These are phyloP conservation scores for Actinomucor elegans DNA, from an alignment of 371 early-diverging fungal species.

Conservation along the genomic window DNA sequence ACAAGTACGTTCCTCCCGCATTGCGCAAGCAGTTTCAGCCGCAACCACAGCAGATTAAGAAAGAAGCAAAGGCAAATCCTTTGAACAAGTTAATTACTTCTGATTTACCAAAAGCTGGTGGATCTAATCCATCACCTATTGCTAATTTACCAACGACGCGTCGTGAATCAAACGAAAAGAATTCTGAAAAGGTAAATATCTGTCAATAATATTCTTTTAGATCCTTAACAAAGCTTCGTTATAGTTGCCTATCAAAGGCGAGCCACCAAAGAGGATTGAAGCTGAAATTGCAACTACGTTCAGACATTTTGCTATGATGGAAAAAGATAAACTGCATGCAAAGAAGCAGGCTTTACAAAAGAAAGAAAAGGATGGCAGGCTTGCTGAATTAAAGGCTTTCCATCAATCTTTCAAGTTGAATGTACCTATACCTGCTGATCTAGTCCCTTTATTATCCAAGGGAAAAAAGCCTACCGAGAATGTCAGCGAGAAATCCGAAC, in stretches of 20 bases:
- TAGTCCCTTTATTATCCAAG: slow-evolving; percentile 69
- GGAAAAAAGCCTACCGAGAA: slow-evolving; percentile 31
- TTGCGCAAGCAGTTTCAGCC: slow-evolving; percentile 55
- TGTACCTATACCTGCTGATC: slow-evolving; percentile 76
- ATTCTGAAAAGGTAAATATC: slow-evolving; percentile 16
- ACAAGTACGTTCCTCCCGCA: slow-evolving; percentile 83
- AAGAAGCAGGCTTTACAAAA: slow-evolving; percentile 71
- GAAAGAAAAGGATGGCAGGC: slow-evolving; percentile 73
- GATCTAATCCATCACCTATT: slow-evolving; percentile 32
- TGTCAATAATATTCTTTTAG: too few relatives aligned
- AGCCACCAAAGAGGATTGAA: slow-evolving; percentile 33
- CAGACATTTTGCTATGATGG: slow-evolving; percentile 68
- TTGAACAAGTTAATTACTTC: slow-evolving; percentile 36
- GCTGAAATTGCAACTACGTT: slow-evolving; percentile 66
- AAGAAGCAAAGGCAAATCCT: slow-evolving; percentile 17
- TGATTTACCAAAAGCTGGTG: slow-evolving; percentile 29
- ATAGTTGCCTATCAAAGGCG: too few relatives aligned
- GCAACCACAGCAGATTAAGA: slow-evolving; percentile 17
- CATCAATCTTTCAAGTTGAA: slow-evolving; percentile 73
- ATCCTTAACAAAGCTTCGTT: too few relatives aligned
- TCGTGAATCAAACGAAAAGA: slow-evolving; percentile 21
- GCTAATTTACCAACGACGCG: slow-evolving; percentile 30
- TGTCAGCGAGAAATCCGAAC: background rate
- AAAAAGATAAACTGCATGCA: slow-evolving; percentile 80
- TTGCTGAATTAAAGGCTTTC: slow-evolving; percentile 81